phyloP scores from a whole-genome alignment of 2,329 filamentous ascomycete genomes.

The Pseudocercospora vitis region DNA sequence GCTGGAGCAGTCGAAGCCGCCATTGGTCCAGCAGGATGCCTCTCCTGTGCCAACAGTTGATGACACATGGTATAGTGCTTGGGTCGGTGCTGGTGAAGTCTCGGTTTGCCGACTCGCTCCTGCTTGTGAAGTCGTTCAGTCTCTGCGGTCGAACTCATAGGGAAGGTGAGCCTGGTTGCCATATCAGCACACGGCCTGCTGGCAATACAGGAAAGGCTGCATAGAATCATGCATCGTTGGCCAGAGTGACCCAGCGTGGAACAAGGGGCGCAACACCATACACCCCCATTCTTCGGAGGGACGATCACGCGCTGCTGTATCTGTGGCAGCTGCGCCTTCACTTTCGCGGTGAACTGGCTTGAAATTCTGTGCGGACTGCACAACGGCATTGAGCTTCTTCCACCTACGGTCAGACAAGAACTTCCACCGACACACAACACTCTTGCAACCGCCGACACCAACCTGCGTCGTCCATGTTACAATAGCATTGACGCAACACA shows the following conservation, averaged over 20 bases:
- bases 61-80: constrained; percentile 2
- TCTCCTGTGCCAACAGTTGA: no score
- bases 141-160: not conserved
- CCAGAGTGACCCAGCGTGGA: no score
- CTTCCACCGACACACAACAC: constrained; percentile 1
- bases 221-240: not conserved
- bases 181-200: constrained; percentile 1
- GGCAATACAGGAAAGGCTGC: not conserved
- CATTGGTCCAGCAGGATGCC: no score
- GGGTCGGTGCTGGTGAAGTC: not conserved
- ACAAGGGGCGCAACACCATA: no score
- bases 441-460: not conserved
- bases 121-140: not conserved
- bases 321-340: not conserved
- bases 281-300: no score
- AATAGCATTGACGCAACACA: not conserved
- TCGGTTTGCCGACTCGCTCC: not conserved
- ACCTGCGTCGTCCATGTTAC: not conserved
- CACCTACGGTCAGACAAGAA: not conserved
- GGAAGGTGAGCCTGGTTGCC: constrained; percentile 2
- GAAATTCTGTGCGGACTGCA: not conserved
- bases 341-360: not conserved
- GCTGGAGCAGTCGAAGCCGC: no score
- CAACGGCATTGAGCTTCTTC: not conserved
- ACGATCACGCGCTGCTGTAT: no score